phyloP scores from a whole-genome alignment of 148 eudicot genomes.

The Salicornia ramosissima region DNA sequence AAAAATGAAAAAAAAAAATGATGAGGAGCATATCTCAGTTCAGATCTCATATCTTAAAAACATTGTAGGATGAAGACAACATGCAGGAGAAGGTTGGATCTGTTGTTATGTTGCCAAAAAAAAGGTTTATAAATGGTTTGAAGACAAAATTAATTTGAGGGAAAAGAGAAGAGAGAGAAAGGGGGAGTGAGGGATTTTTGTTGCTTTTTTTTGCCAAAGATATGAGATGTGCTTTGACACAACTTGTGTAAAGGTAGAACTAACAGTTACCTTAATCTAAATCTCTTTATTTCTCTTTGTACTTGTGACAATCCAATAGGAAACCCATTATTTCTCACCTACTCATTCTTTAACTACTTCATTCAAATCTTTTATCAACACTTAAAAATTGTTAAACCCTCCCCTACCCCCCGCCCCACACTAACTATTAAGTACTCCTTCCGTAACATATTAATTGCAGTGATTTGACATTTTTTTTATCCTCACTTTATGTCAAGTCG shows the following conservation, averaged over 20 bases:
- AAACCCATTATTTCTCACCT: constrained; percentile 17
- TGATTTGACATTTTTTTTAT: too few relatives aligned
- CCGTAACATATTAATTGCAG: too few relatives aligned
- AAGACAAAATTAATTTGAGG: constrained; percentile 12
- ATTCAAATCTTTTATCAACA: not conserved
- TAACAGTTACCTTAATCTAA: constrained; percentile 30
- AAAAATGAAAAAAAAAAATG: not conserved
- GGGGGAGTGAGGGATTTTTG: constrained; percentile 10
- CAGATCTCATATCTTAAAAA: constrained; percentile 26
- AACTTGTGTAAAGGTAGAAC: constrained; percentile 28
- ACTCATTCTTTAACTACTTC: constrained; percentile 8
- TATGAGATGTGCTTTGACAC: constrained; percentile 27
- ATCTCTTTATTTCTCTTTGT: not conserved
- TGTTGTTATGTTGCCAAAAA: constrained; percentile 27
- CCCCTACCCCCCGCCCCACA: too few relatives aligned
- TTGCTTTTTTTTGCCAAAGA: constrained; percentile 20
- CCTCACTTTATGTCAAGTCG: too few relatives aligned
- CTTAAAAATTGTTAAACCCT: too few relatives aligned
- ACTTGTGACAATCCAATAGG: constrained; percentile 12
- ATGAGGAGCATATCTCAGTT: constrained; percentile 35
- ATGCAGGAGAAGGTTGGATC: constrained; percentile 22
- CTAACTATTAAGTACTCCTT: too few relatives aligned
- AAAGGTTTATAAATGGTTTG: constrained; percentile 11
- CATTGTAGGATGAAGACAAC: constrained; percentile 25
- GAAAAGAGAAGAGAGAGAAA: not conserved